Evolutionary conservation across 1,139 yeast species (phyloP).

Genomic region (Pichia sp.): DNA sequence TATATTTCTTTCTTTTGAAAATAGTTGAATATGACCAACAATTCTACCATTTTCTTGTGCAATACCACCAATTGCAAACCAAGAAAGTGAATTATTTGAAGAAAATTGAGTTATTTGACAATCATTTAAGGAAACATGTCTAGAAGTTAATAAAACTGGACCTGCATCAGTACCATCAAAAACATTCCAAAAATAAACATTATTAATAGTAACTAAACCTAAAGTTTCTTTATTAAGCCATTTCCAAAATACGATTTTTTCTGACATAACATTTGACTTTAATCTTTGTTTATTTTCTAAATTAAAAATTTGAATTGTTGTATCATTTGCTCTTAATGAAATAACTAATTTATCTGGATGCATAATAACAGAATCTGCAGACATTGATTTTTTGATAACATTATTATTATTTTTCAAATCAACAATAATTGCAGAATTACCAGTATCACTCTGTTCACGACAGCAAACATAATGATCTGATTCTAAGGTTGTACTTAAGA

Average conservation of each 20-base stretch:
- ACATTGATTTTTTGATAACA: slow-evolving; percentile 84
- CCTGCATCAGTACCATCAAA: slow-evolving; percentile 76
- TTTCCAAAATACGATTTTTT: slow-evolving; percentile 92
- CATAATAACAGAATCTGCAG: slow-evolving; percentile 97
- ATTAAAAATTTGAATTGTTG: slow-evolving; percentile 91
- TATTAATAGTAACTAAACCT: slow-evolving; percentile 77
- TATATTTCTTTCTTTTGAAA: slow-evolving; percentile 77
- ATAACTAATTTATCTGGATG: slow-evolving; percentile 85
- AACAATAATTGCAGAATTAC: slow-evolving; percentile 88
- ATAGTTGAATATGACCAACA: slow-evolving; percentile 94
- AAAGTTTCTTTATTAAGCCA: slow-evolving; percentile 74
- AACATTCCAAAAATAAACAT: slow-evolving; percentile 76
- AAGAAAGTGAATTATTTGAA: slow-evolving; percentile 71
- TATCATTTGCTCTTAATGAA: slow-evolving; percentile 92
- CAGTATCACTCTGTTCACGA: slow-evolving; percentile 68
- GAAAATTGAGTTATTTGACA: slow-evolving; percentile 90
- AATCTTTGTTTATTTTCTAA: slow-evolving; percentile 81
- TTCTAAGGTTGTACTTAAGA: slow-evolving; percentile 90
- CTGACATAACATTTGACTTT: slow-evolving; percentile 79
- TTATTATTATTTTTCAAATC: slow-evolving; percentile 71
- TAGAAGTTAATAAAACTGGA: slow-evolving; percentile 72
- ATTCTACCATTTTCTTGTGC: slow-evolving; percentile 92
- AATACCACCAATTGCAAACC: slow-evolving; percentile 96
- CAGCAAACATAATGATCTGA: slow-evolving; percentile 87
- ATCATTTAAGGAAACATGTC: slow-evolving; percentile 73